Evolutionary conservation across 768 basidiomycete species (phyloP).

Genomic region (Pulveroboletus ravenelii): DNA sequence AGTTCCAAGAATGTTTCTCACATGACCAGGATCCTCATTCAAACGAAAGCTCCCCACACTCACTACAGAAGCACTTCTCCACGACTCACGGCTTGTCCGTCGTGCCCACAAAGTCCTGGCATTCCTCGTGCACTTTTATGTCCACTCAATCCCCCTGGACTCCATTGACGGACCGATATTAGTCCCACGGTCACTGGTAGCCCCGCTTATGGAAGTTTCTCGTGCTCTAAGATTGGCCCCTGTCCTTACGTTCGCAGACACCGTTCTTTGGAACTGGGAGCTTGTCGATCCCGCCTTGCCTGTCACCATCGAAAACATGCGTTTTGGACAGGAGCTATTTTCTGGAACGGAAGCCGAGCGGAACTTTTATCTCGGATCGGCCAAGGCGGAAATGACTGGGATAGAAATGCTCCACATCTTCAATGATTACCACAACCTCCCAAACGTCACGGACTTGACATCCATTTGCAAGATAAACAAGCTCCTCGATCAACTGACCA

Average conservation of each 20-base stretch:
- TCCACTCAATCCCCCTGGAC: conserved; percentile 64
- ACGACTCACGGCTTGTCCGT: conserved; percentile 60
- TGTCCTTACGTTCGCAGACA: conserved; percentile 92
- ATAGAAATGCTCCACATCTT: conserved; percentile 84
- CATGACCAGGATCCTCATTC: conserved; percentile 11
- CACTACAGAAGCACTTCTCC: conserved; percentile 46
- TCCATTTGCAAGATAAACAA: conserved; percentile 63
- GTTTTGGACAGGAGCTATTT: conserved; percentile 60
- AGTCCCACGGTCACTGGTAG: conserved; percentile 72
- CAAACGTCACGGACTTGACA: conserved; percentile 58
- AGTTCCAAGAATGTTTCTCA: conserved; percentile 28
- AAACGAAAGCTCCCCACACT: conserved; percentile 65
- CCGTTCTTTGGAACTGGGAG: conserved; percentile 91
- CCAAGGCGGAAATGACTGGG: conserved; percentile 79
- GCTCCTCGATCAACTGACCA: conserved; percentile 65
- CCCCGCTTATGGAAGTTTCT: conserved; percentile 77
- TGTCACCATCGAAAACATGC: conserved; percentile 68
- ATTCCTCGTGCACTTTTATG: conserved; percentile 87
- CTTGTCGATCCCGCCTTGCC: conserved; percentile 53
- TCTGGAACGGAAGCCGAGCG: conserved; percentile 82
- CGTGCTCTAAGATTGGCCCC: conserved; percentile 81
- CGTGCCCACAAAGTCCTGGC: conserved; percentile 88
- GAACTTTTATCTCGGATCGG: conserved; percentile 84
- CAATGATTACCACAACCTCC: conserved; percentile 78
- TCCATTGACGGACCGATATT: conserved; percentile 38